Evolutionary conservation across 495 filamentous ascomycete genomes (phyloP).

Genomic region (Chaetomium tenue): DNA sequence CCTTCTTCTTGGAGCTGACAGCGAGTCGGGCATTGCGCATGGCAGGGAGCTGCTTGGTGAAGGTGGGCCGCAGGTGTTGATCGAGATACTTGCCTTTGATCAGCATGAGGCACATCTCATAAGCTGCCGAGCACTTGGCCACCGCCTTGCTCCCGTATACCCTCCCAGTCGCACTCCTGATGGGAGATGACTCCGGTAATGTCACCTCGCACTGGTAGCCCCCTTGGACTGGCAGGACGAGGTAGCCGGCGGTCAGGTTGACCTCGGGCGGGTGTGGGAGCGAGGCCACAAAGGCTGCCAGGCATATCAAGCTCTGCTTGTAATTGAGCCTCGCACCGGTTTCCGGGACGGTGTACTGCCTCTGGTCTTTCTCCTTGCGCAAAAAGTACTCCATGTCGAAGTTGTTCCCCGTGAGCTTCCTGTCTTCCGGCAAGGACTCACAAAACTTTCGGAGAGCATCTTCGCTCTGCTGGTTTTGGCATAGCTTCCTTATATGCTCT

Average conservation of each 20-base stretch:
- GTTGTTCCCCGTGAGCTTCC: conserved; percentile 63
- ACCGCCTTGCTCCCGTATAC: conserved; percentile 62
- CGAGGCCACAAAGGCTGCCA: conserved; percentile 57
- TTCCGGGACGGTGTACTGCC: conserved; percentile 59
- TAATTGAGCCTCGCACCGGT: conserved; percentile 84
- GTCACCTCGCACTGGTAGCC: conserved; percentile 78
- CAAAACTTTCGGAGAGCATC: conserved; percentile 71
- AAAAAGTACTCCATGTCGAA: conserved; percentile 56
- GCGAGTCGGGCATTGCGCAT: conserved; percentile 93
- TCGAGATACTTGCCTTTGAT: conserved; percentile 67
- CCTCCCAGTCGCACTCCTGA: conserved; percentile 62
- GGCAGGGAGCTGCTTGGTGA: conserved; percentile 68
- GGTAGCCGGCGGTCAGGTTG: conserved; percentile 58
- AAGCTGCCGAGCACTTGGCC: conserved; percentile 90
- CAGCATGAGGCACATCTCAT: conserved; percentile 74
- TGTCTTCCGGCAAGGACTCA: conserved; percentile 68
- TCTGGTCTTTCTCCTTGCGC: conserved; percentile 53
- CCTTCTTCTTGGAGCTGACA: conserved; percentile 69
- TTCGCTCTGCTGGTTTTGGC: conserved; percentile 56
- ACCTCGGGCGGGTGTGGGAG: conserved; percentile 60
- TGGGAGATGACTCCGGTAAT: conserved; percentile 72
- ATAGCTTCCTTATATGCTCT: conserved; percentile 54
- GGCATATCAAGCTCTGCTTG: conserved; percentile 61
- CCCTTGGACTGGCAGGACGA: conserved; percentile 54
- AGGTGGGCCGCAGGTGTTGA: conserved; percentile 67